These are phyloP conservation scores for Pseudotsuga menziesii DNA, from an alignment of 75 land plant genomes.

Conservation along the genomic window DNA sequence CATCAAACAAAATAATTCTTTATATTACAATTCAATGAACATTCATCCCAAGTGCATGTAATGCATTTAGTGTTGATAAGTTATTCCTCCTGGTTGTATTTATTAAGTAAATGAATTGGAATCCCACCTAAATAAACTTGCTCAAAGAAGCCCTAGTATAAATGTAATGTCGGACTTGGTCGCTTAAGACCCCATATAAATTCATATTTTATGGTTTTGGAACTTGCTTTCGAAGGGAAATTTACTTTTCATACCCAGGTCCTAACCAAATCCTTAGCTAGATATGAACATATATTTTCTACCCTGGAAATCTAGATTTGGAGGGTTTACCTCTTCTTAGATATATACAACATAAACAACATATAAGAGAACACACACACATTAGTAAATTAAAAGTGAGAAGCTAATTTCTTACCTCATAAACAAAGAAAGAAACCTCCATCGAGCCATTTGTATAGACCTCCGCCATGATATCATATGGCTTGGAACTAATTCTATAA, in stretches of 20 bases:
- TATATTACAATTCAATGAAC: too few species aligned
- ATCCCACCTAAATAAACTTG: neutral
- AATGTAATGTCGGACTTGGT: neutral
- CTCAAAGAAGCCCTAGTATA: neutral
- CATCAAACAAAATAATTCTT: too few species aligned
- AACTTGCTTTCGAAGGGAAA: neutral
- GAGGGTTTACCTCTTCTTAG: too few species aligned
- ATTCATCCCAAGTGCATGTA: too few species aligned
- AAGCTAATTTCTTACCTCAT: constrained; percentile 21
- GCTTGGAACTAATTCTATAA: constrained; percentile 23
- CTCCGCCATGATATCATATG: constrained; percentile 38
- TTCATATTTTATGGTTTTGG: neutral
- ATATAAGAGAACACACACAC: too few species aligned
- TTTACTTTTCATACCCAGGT: neutral
- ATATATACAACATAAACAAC: too few species aligned
- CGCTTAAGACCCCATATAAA: neutral
- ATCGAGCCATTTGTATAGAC: constrained; percentile 44
- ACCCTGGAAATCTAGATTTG: too few species aligned
- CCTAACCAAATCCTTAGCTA: too few species aligned
- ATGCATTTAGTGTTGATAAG: too few species aligned
- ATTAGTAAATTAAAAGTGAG: too few species aligned
- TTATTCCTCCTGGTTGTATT: neutral
- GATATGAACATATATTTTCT: too few species aligned
- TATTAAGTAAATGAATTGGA: neutral
- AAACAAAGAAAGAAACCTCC: constrained; percentile 39